These are phyloP conservation scores for Microthyrium microscopicum DNA, from an alignment of 2,329 filamentous ascomycete species.

Conservation along the genomic window DNA sequence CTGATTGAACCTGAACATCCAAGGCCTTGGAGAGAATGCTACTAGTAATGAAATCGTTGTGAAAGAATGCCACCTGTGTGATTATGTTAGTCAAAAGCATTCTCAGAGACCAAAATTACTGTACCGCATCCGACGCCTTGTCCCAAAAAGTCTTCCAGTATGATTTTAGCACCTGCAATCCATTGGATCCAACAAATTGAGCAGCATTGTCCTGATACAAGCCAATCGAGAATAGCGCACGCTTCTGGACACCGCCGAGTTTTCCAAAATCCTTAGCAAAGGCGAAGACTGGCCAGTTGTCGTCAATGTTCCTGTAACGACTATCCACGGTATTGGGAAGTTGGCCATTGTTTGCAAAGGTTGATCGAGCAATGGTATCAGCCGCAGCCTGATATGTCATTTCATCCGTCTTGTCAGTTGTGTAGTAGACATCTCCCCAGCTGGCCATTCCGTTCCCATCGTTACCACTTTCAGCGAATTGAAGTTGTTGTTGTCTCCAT, in stretches of 20 bases:
- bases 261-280: constrained; percentile 34
- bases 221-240: constrained; percentile 33
- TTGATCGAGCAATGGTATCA: constrained; percentile 28
- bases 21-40: constrained; percentile 20
- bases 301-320: constrained; percentile 32
- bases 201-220: constrained; percentile 32
- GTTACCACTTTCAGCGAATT: constrained; percentile 25
- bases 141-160: constrained; percentile 34
- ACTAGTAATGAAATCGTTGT: constrained; percentile 27
- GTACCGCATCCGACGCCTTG: constrained; percentile 27
- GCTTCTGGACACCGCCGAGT: constrained; percentile 20
- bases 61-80: constrained; percentile 27
- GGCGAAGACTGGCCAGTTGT: constrained; percentile 35
- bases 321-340: constrained; percentile 30
- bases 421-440: constrained; percentile 39
- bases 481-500: constrained; percentile 28
- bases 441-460: constrained; percentile 24
- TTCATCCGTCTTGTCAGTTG: constrained; percentile 24
- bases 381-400: constrained; percentile 31
- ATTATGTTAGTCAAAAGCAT: constrained; percentile 2
- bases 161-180: constrained; percentile 23
- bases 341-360: constrained; percentile 27
- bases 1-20: constrained; percentile 25
- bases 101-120: constrained; percentile 5
- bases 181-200: constrained; percentile 30